Evolutionary conservation across 2,329 filamentous ascomycete genomes (phyloP), one percentile per base, ranked within the genome.

Genomic region (Colletotrichum paranaense): DNA sequence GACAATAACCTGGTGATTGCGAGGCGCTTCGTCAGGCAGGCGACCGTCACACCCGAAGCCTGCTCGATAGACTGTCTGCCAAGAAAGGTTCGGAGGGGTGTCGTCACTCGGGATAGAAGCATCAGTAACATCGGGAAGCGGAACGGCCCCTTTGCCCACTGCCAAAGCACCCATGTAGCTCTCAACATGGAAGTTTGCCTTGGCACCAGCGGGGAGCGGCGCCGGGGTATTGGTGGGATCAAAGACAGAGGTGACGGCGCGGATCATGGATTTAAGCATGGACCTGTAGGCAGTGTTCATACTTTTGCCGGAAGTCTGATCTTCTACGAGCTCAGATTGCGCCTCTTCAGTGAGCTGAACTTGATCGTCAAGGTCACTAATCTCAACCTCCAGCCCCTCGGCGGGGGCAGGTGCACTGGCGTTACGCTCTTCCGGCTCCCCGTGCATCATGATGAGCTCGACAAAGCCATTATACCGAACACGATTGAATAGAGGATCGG

Each of bases 401-500:
- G 68, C 49, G 22, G 63, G 70, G 9, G 57, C 30, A n/a, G 66
- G 60, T n/a, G 75, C 74, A 65, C 76, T 80, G 56, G 74, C 75
- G 46, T 81, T 81, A 22, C 77, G 66, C 30, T 76, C 77, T 8
- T 73, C 76, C 2, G 78, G 76, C 24, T 74, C 68, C 55, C 81
- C 79, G 24, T 81, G 81, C 76, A 94, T 92, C 66, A 97, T 81
- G 72, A 95, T 88, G 53, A 98, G 82, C 77, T 97, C 94, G 63
- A 97, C 86, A 75, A 92, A 88, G 68, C 93, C 87, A 4, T 90
- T 83, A 78, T 98, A 94, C 59, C 93, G 90, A 30, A 95, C 87
- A 32, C 94, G 90, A 11, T 92, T 93, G 81, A 98, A 98, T 70
- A 95, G 92, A 16, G 95, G 94, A 81, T 98, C 96, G 26, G 91